phyloP scores from a whole-genome alignment of 208 protist species.

The Angomonas deanei region DNA sequence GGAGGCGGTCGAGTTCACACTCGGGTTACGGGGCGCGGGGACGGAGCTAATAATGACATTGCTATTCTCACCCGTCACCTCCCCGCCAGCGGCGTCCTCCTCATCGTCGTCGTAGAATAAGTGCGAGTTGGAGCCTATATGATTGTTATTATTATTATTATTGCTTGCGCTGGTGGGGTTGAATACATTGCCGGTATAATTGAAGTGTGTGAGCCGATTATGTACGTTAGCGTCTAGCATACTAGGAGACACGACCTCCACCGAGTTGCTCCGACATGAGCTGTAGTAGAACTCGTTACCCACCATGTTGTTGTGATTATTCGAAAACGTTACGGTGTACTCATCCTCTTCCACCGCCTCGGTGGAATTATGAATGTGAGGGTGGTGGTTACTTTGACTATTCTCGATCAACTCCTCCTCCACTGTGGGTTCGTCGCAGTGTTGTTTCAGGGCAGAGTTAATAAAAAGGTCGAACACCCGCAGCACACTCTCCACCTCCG shows the following conservation, averaged over 20 bases:
- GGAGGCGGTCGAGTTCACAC: no score
- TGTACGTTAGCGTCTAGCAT: no score
- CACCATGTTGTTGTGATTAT: background rate
- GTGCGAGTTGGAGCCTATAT: background rate
- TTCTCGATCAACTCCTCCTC: background rate
- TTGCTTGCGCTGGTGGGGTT: background rate
- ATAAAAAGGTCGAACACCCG: constrained; percentile 1
- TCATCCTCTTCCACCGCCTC: background rate
- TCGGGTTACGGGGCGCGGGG: background rate
- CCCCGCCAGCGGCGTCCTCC: background rate
- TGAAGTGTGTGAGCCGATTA: background rate
- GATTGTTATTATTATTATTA: no score
- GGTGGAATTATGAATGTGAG: background rate
- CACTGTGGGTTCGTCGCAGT: background rate
- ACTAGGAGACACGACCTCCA: no score
- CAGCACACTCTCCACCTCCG: background rate
- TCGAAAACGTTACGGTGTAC: background rate
- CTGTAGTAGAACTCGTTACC: background rate
- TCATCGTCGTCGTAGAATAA: background rate
- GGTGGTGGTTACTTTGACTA: background rate
- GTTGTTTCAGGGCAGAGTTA: background rate
- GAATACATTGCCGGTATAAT: background rate
- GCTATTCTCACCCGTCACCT: background rate
- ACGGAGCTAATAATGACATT: background rate
- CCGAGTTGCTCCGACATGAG: no score